Evolutionary conservation across 257 asterid genomes (phyloP).

Genomic region (Nicotiana obtusifolia): DNA sequence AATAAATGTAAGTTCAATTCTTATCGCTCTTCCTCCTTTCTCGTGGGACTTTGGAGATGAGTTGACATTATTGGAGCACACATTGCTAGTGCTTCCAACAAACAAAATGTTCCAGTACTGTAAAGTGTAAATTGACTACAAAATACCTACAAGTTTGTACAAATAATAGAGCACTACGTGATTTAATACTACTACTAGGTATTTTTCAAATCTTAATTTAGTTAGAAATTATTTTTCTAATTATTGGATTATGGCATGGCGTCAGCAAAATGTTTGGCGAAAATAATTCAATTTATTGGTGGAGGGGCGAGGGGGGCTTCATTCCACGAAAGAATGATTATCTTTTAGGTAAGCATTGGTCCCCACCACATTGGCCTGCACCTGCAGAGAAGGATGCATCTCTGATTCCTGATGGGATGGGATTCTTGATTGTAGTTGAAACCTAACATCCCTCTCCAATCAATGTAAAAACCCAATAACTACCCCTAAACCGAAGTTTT

Average conservation of each 20-base stretch:
- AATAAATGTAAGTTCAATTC: not conserved
- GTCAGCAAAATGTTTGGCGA: not conserved
- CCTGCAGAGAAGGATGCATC: too few species aligned
- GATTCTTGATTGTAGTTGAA: not conserved
- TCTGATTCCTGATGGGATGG: too few species aligned
- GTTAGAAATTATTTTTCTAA: not conserved
- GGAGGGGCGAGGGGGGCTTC: not conserved
- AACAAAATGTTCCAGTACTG: not conserved
- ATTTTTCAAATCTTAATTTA: not conserved
- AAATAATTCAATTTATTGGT: not conserved
- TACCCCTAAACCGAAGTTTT: not conserved
- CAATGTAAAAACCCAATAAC: not conserved
- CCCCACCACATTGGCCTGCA: not conserved
- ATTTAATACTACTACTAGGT: not conserved
- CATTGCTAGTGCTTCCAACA: not conserved
- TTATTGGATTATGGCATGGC: not conserved
- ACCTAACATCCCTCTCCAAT: not conserved
- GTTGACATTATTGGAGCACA: not conserved
- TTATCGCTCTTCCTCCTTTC: not conserved
- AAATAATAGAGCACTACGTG: not conserved
- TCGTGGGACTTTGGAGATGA: not conserved
- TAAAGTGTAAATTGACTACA: not conserved
- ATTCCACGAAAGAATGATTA: not conserved
- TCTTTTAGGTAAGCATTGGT: not conserved
- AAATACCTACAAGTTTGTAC: not conserved